A percentile compares a stretch with the other conserved stretches of the same genome.
These are phyloP conservation scores for Leucaena leucocephala DNA, from an alignment of 306 rosid species.

Conservation along the genomic window DNA sequence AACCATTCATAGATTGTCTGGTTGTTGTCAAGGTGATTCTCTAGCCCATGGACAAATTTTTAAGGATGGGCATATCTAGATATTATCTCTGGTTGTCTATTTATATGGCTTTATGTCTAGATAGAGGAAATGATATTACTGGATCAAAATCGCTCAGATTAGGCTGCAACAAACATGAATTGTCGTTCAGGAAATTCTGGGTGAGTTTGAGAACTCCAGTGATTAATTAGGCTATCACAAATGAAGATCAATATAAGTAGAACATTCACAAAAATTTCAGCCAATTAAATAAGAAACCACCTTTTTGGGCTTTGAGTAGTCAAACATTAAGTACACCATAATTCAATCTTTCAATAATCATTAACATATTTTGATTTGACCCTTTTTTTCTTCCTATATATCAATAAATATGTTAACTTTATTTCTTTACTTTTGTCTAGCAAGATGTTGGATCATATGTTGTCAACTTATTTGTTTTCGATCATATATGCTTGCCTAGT, in stretches of 20 bases:
- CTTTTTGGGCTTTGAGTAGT: not conserved
- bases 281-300: no score
- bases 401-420: not conserved
- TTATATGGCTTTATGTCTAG: no score
- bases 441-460: slow-evolving; percentile 15
- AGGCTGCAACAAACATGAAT: no score
- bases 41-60: not conserved
- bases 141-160: no score
- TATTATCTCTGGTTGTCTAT: not conserved
- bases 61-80: not conserved
- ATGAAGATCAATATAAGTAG: no score
- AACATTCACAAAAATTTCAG: no score
- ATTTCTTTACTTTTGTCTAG: slow-evolving; percentile 13
- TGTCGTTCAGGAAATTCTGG: no score
- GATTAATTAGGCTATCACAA: no score
- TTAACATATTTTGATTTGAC: no score
- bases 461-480: slow-evolving; percentile 27
- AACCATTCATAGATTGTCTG: slow-evolving; percentile 28
- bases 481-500: slow-evolving; percentile 23
- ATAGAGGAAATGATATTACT: no score
- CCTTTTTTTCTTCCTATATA: no score
- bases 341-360: not conserved
- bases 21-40: slow-evolving; percentile 29
- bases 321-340: not conserved
- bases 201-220: no score